Conservation (phyloP, 2,329 filamentous ascomycete genomes). For the Leptographium radiaticola region DNA sequence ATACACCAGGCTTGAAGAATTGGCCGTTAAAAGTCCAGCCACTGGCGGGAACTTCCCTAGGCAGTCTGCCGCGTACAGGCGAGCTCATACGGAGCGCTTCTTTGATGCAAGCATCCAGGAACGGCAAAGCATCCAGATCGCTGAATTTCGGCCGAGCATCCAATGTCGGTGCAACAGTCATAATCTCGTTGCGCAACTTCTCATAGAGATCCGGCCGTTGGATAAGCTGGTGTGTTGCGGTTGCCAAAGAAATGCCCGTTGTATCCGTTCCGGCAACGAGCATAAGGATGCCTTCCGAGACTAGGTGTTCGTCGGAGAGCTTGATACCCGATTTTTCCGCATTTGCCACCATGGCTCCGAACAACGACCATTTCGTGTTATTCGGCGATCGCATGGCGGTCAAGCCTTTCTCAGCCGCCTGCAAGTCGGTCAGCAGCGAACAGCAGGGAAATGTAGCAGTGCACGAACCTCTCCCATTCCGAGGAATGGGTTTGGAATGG, state of each 20-base stretch:
- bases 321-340: neutral
- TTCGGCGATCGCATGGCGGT: neutral
- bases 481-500: neutral
- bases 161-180: neutral
- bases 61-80: neutral
- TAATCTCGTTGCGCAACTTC: neutral
- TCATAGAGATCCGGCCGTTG: neutral
- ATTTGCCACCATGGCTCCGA: neutral
- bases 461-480: neutral
- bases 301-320: neutral
- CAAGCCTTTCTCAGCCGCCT: neutral
- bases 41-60: neutral
- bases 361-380: neutral
- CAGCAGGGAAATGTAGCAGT: neutral
- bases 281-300: neutral
- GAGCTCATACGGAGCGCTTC: neutral
- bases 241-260: neutral
- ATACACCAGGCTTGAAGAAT: neutral
- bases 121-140: neutral
- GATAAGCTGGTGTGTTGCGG: neutral
- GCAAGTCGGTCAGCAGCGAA: neutral
- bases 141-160: neutral
- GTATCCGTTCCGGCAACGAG: neutral
- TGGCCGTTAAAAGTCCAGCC: neutral
- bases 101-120: neutral